Base-by-base conservation (phyloP, 345 rosid genomes). In the Acer yangbiense region DNA sequence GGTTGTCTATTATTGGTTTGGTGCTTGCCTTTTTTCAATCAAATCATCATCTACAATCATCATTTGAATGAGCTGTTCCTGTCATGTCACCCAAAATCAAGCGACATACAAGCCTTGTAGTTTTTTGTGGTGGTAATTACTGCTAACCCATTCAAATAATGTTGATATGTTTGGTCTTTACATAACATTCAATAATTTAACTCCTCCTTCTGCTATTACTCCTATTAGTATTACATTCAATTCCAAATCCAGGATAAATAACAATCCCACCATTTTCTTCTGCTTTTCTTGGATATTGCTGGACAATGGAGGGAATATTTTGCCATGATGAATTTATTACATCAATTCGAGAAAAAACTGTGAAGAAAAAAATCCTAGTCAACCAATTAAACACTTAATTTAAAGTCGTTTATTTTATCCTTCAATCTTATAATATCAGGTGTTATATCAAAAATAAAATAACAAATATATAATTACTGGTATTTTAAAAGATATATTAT, bases 21-120 rank as follows among this genome's bases (percentile, higher is more conserved):
- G 80, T 76, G 86, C 80, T 48, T 0, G 66, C 85, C 89, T 85
- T 87, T 88, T 78, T 18, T 78, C 86, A 52, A 84, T 86, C 93
- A 85, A 84, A 90, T 90, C 93, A 83, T 74, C 87, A 50, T 80
- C 79, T 84, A 78, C 87, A 80, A 78, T 85, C 87, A 85, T 85
- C 82, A 80, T 83, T 72, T 78, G 80, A 86, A 76, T 88, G 88
- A 86, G 91, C 88, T 88, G 89, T 88, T 85, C 85, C 86, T 75
- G 93, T 90, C 93, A 60, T 82, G 85, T 90, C 91, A 85, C 72
- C 77, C 74, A 65, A 69, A 41, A 75, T 27, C 63, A 69, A 74
- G 69, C 58, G 66, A 50, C 32, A 43, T 17, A 57, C n/a, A 54
- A 52, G 66, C 54, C 3, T 41, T 62, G 60, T 17, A 48, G 68